Base-by-base conservation (phyloP, 2,329 filamentous ascomycete species). In the Fusarium sp. region DNA sequence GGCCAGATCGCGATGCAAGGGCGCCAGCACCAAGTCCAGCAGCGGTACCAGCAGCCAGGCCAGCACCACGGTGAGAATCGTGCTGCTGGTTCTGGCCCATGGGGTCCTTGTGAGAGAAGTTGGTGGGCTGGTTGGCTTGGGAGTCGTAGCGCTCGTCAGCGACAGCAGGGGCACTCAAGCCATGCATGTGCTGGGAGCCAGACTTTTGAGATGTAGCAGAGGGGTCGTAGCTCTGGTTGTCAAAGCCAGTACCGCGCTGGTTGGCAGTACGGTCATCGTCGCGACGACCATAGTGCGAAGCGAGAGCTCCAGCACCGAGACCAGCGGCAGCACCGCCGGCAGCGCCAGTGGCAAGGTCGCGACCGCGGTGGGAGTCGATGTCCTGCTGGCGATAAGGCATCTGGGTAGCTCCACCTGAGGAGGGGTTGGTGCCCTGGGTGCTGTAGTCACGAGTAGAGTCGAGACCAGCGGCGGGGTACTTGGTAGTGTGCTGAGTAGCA, bases 291-390 rank as follows among this genome's bases (percentile, higher is more conserved):
- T 64, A 11, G 12, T 64, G 59, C 4, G 42, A 49, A 0, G 62
- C 63, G 7, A 66, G 21, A 18, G 62, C 62, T 3, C 63, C 63
- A 46, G 63, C 62, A 1, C 63, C 62, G 4, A 66, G n/a, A 4
- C 63, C 63, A 3, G 59, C 59, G 5, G 56, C 45, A 11, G 59
- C 56, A 14, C 59, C 57, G 2, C 57, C 46, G 0, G 57, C 57
- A 20, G 56, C 50, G 14, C 48, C 57, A 9, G 48, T 40, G 7
- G 32, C 34, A 28, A 59, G 12, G 16, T 49, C 41, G 4, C 37
- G 34, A 2, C 55, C 43, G 25, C 48, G 25, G 6, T 66, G 62
- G 0, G 55, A 46, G 2, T 28, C 40, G 0, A 51, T 11, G 3
- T 51, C 49, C 13, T 66, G 42, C 13, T 60, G 63, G 1, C 58